A percentile compares a stretch with the other conserved stretches of the same genome.
Evolutionary conservation across 1,284 basidiomycete genomes (phyloP).

Genomic region (Apiotrichum mycotoxinovorans): DNA sequence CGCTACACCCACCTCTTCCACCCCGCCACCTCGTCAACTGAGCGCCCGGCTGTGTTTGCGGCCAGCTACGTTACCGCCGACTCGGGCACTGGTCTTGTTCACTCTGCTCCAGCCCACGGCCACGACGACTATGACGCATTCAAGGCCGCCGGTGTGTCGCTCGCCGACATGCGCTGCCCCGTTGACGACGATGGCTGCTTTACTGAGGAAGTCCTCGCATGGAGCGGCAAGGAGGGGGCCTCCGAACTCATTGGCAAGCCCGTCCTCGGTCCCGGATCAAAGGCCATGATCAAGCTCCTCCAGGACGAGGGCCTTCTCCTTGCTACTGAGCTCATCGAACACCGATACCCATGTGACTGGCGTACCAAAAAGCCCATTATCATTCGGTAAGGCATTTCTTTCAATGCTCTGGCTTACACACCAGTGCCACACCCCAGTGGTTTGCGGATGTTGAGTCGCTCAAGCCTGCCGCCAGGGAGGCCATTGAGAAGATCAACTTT

Average conservation of each 20-base stretch:
- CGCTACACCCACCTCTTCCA: constrained; percentile 68
- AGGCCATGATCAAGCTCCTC: constrained; percentile 64
- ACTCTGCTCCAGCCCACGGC: constrained; percentile 93
- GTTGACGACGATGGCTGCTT: constrained; percentile 80
- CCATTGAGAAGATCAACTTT: constrained; percentile 72
- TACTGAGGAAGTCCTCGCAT: constrained; percentile 57
- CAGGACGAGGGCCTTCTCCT: constrained; percentile 59
- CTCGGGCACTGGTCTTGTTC: constrained; percentile 94
- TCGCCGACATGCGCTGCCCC: constrained; percentile 59
- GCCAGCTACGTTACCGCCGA: constrained; percentile 72
- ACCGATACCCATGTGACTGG: constrained; percentile 97
- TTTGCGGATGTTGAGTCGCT: constrained; percentile 87
- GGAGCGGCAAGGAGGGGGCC: constrained; percentile 52
- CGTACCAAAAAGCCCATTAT: constrained; percentile 91
- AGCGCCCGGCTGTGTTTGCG: constrained; percentile 53
- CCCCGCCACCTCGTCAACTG: constrained; percentile 53
- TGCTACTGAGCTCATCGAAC: constrained; percentile 68
- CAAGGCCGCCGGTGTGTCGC: constrained; percentile 44
- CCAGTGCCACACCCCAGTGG: constrained; percentile 95
- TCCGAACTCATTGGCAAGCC: constrained; percentile 59
- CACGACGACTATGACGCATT: constrained; percentile 85
- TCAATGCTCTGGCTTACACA: background rate
- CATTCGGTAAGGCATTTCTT: constrained; percentile 56
- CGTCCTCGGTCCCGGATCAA: constrained; percentile 69
- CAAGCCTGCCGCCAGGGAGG: constrained; percentile 69